Conservation (phyloP, 257 asterid genomes). For the Cruciata laevipes region DNA sequence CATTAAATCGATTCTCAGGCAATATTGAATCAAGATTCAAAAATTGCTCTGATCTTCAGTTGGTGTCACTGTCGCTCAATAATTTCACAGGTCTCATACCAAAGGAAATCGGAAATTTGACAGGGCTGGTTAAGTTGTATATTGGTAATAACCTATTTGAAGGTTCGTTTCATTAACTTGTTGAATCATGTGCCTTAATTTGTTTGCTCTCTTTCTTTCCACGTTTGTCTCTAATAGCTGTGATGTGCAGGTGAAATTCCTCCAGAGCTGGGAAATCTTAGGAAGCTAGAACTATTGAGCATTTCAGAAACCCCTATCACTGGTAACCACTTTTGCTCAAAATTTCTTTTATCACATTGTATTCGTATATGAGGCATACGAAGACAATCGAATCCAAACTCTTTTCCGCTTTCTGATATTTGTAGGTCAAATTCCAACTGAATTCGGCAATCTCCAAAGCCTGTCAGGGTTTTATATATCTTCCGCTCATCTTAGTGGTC, state of each 20-base stretch:
- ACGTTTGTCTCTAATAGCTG: not conserved
- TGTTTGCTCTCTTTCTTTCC: too few species aligned
- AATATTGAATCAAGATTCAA: conserved; percentile 14
- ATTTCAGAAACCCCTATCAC: not conserved
- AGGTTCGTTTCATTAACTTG: not conserved
- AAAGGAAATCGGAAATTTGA: conserved; percentile 6
- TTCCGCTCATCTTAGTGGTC: too few species aligned
- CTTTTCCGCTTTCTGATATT: not conserved
- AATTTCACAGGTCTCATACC: conserved; percentile 4
- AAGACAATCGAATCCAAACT: too few species aligned
- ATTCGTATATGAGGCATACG: too few species aligned
- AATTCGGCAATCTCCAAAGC: too few species aligned
- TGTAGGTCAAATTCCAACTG: not conserved
- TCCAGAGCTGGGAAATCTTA: not conserved
- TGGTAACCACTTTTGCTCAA: not conserved
- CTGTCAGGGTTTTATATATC: too few species aligned
- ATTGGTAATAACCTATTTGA: not conserved
- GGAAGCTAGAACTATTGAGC: not conserved
- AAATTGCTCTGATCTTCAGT: conserved; percentile 15
- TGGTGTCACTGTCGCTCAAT: not conserved
- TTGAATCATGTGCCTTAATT: too few species aligned
- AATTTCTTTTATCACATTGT: too few species aligned
- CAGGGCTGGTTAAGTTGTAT: not conserved
- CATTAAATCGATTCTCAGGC: conserved; percentile 10
- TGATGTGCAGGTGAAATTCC: too few species aligned